Base-by-base conservation (phyloP, 768 basidiomycete genomes). In the Mycena vulgaris region DNA sequence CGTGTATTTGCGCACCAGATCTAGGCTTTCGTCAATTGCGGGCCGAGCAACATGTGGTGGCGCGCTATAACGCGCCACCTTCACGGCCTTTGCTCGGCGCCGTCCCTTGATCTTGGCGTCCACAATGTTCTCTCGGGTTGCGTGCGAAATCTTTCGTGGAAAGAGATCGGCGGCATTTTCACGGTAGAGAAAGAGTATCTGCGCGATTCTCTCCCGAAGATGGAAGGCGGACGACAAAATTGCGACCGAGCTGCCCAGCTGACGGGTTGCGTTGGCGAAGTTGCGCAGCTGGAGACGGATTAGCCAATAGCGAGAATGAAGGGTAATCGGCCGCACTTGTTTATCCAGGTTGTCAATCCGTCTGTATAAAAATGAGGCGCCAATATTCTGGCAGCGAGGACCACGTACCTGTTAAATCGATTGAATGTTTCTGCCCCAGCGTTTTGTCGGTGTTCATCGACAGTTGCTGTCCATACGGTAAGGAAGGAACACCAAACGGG, bases 81-180 rank as follows among this genome's bases (percentile, higher is more conserved):
- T 80, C 37, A 75, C 72, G 35, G 79, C 76, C 67, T 81, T 79
- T 27, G 40, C n/a, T 51, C 76, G 77, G 52, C 80, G 80, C 75
- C 82, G 75, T 23, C 68, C 70, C 52, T 76, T 69, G 35, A 74
- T 70, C 70, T 80, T 75, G 39, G 78, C 64, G 77, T 84, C 76
- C 65, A 74, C 21, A 30, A 72, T 42, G 72, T 72, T 69, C 78
- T 90, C 80, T 64, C 83, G 74, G 75, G 80, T 75, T 73, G 86
- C 73, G 75, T 86, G 82, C 66, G 78, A 63, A 30, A 93, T 81
- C 73, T 92, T 93, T 25, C 89, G 86, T 9, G 92, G 92, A 70
- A 93, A 94, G n/a, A 93, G 84, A 70, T 90, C 89, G 21, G 92
- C 90, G 2, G 92, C 92, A 74, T 93, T 94, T 79, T 92, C 89